Evolutionary conservation across 345 rosid species (phyloP), one percentile per base, ranked within the genome.

Genomic region (Pistacia atlantica): DNA sequence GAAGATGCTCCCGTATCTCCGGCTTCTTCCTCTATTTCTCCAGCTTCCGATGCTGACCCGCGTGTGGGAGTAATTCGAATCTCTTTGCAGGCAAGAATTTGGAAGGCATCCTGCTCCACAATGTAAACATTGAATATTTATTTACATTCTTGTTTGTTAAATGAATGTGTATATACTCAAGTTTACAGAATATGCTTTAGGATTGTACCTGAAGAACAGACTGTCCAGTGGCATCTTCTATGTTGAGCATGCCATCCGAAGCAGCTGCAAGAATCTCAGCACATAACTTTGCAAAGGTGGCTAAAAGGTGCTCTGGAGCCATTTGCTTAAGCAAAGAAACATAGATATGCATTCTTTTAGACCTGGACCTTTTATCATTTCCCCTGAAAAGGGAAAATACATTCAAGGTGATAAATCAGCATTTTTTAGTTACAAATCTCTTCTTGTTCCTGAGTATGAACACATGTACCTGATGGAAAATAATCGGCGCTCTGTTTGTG

Each of bases 221-320:
- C 71, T 93, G 99, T 68, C 93, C 93, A 5, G 92, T 86, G 72
- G 69, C 65, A 75, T 95, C 97, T 11, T 89, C 89, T 25, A 93
- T 79, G 66, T 77, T 92, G 76, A 93, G 97, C 89, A 92, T 90
- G 65, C 97, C 93, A 83, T 91, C 97, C 8, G 99, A 89, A 67
- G 97, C 97, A 80, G 97, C 95, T 46, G 97, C 97, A 65, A 96
- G 98, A 80, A 96, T 86, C 84, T 96, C 98, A 11, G 95, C 90
- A 77, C 99, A 96, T 71, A 95, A 82, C 87, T 95, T 93, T n/a
- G 99, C 97, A 74, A 93, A 93, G 51, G 98, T 92, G 52, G 98
- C 99, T 79, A 95, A 78, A 45, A 93, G 91, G 80, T 93, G 99
- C 83, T 93, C 97, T 18, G 99, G 97, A 63, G 97, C 97, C 99